These are phyloP conservation scores for Arxiozyma telluris DNA, from an alignment of 1,139 yeast species.

Conservation along the genomic window DNA sequence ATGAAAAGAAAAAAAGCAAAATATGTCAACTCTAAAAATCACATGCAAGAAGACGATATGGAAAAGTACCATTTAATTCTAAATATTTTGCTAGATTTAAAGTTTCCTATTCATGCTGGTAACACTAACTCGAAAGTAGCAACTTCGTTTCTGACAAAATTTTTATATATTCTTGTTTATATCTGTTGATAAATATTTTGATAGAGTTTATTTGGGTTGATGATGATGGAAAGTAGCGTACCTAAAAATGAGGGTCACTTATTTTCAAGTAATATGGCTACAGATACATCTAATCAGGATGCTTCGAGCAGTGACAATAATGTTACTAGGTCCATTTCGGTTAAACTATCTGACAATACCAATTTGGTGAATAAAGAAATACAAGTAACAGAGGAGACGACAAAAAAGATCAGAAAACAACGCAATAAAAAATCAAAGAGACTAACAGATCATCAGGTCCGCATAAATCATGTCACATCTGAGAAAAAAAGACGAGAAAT, in stretches of 20 bases:
- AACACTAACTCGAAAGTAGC: neutral
- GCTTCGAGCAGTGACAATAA: neutral
- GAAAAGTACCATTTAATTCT: no score
- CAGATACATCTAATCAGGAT: neutral
- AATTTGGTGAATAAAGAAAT: neutral
- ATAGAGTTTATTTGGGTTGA: neutral
- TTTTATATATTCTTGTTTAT: no score
- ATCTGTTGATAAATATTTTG: no score
- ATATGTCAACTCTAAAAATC: neutral
- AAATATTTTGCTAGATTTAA: no score
- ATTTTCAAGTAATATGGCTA: no score
- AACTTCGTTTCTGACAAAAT: no score
- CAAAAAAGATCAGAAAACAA: conserved; percentile 14
- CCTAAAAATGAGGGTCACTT: neutral
- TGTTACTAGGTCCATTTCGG: neutral
- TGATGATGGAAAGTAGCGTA: neutral
- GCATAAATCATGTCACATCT: conserved; percentile 36
- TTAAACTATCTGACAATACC: neutral
- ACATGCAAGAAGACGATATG: neutral
- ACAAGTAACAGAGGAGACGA: neutral
- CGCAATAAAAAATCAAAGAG: conserved; percentile 18
- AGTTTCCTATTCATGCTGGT: neutral
- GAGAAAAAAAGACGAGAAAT: conserved; percentile 37
- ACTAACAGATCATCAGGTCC: conserved; percentile 33
- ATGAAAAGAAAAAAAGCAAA: no score